phyloP scores from a whole-genome alignment of 2,329 filamentous ascomycete genomes.

The Aspergillus ochraceus region DNA sequence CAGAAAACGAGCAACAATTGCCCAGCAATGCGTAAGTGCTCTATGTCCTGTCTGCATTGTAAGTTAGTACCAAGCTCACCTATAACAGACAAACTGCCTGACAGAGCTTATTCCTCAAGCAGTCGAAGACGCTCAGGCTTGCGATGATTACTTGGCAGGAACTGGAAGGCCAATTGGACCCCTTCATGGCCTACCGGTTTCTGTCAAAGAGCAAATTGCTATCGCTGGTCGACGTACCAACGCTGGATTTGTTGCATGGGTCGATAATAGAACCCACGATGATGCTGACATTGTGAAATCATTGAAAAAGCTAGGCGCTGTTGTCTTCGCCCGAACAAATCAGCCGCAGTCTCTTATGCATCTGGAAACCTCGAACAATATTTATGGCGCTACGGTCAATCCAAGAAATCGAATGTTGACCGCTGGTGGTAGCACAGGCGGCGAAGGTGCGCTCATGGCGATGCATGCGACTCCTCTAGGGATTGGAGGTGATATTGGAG shows the following conservation, averaged over 20 bases:
- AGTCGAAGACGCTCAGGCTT: background rate
- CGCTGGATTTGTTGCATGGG: background rate
- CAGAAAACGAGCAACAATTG: no score
- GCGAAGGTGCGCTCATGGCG: slow-evolving; percentile 33
- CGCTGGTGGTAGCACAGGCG: slow-evolving; percentile 24
- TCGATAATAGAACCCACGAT: background rate
- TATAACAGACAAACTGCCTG: background rate
- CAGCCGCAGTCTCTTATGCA: slow-evolving; percentile 27
- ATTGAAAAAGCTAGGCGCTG: slow-evolving; percentile 18
- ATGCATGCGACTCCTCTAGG: slow-evolving; percentile 30
- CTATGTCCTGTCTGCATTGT: no score
- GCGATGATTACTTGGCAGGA: background rate
- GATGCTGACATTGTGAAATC: slow-evolving; percentile 15
- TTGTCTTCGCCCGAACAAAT: slow-evolving; percentile 28
- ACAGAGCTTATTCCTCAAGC: background rate
- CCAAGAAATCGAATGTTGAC: slow-evolving; percentile 19
- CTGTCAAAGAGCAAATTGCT: background rate
- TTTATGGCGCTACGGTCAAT: slow-evolving; percentile 21
- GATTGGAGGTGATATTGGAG: slow-evolving; percentile 31
- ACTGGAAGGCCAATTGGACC: background rate
- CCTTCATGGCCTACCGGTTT: background rate
- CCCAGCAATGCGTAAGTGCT: no score
- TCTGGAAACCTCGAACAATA: slow-evolving; percentile 20
- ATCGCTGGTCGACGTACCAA: background rate
- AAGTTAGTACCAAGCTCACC: no score